Evolutionary conservation across 306 rosid species (phyloP).

Genomic region (Lathyrus sativus): DNA sequence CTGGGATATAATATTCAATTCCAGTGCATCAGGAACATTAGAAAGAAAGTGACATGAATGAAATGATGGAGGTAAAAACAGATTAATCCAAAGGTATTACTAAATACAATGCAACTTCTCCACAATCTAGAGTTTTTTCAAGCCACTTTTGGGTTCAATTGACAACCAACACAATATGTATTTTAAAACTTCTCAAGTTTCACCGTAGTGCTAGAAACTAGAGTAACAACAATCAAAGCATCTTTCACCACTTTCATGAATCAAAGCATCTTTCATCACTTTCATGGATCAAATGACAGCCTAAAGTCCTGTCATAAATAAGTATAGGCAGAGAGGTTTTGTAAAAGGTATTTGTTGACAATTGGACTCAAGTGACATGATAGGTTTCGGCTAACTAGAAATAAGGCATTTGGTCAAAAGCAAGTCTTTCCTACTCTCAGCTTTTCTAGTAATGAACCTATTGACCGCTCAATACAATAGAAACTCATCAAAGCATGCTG

Average conservation of each 20-base stretch:
- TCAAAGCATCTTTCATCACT: background rate
- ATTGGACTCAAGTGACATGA: background rate
- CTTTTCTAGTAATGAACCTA: conserved; percentile 4
- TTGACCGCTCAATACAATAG: conserved; percentile 7
- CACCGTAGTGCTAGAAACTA: background rate
- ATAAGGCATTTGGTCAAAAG: background rate
- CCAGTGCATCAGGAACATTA: too few relatives aligned
- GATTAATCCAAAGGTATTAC: background rate
- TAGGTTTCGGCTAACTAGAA: background rate
- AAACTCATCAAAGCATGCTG: background rate
- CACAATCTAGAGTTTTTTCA: conserved; percentile 1
- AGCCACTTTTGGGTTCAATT: conserved; percentile 4
- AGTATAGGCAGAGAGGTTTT: background rate
- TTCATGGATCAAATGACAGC: background rate
- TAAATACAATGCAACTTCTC: background rate
- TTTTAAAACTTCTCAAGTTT: background rate
- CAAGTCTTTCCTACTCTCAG: background rate
- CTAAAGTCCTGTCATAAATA: background rate
- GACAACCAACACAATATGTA: background rate
- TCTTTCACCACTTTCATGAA: background rate
- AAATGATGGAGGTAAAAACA: background rate
- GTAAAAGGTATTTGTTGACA: conserved; percentile 4
- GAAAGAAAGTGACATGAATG: background rate
- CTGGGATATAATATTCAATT: background rate
- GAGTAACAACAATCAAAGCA: background rate